A percentile compares a stretch with the other conserved stretches of the same genome.
These are phyloP conservation scores for Hypoxylon sp. DNA, from an alignment of 2,329 filamentous ascomycete species.

Conservation along the genomic window DNA sequence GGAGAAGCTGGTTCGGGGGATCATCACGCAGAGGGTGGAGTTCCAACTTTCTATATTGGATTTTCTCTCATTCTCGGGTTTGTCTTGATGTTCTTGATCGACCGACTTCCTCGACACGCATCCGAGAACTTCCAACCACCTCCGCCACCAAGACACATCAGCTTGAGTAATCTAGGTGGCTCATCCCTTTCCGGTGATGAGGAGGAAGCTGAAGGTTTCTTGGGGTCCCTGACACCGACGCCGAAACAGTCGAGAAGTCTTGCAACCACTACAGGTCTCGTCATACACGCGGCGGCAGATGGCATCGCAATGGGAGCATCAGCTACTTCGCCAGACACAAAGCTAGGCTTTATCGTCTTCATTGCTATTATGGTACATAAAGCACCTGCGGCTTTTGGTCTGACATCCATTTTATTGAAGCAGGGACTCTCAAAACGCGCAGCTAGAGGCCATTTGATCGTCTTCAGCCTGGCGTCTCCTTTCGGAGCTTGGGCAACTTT, in stretches of 20 bases:
- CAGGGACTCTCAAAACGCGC: slow-evolving; percentile 89
- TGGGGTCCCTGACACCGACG: slow-evolving; percentile 65
- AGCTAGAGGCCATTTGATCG: slow-evolving; percentile 82
- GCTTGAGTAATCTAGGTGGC: slow-evolving; percentile 79
- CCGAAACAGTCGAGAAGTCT: slow-evolving; percentile 69
- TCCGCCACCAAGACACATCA: slow-evolving; percentile 83
- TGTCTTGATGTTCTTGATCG: slow-evolving; percentile 95
- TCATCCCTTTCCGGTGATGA: slow-evolving; percentile 59
- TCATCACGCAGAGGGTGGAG: slow-evolving; percentile 52
- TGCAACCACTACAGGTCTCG: slow-evolving; percentile 90
- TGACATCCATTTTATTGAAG: slow-evolving; percentile 89
- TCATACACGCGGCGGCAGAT: slow-evolving; percentile 94
- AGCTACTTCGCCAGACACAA: slow-evolving; percentile 74
- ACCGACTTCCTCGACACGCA: slow-evolving; percentile 80
- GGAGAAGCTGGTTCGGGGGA: slow-evolving; percentile 31
- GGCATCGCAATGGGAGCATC: slow-evolving; percentile 96
- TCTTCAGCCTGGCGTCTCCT: slow-evolving; percentile 92
- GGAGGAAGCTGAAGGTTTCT: slow-evolving; percentile 65
- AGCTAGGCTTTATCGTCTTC: slow-evolving; percentile 90
- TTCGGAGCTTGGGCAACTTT: slow-evolving; percentile 86
- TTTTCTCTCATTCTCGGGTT: slow-evolving; percentile 88
- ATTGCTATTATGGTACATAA: slow-evolving; percentile 98
- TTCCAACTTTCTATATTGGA: slow-evolving; percentile 81
- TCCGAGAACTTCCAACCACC: slow-evolving; percentile 69
- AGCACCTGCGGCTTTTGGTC: slow-evolving; percentile 91